phyloP scores from a whole-genome alignment of 176 grass and related monocot genomes.

The Bothriochloa decipiens region DNA sequence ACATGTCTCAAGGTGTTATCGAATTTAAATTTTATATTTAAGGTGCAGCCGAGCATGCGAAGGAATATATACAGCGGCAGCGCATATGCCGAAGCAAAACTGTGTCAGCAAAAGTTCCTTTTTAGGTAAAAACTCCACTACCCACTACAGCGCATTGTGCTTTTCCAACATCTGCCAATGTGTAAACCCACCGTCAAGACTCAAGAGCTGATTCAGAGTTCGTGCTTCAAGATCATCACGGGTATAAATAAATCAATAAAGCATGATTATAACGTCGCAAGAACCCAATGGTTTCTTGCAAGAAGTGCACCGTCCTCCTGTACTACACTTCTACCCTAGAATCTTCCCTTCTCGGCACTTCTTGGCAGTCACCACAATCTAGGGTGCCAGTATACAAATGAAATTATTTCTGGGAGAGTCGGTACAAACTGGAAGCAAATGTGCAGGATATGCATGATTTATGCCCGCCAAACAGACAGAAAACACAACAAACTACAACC shows the following conservation, averaged over 20 bases:
- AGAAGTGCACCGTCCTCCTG: slow-evolving; percentile 17
- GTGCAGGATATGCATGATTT: too few relatives aligned
- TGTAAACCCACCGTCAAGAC: not conserved
- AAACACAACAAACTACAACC: too few relatives aligned
- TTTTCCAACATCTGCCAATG: slow-evolving; percentile 11
- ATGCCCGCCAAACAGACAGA: too few relatives aligned
- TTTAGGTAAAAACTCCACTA: slow-evolving; percentile 19
- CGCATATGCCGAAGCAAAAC: not conserved
- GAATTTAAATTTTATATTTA: too few relatives aligned
- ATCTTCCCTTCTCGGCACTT: not conserved
- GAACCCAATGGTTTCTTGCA: slow-evolving; percentile 10
- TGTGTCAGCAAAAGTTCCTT: not conserved
- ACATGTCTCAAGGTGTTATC: too few relatives aligned
- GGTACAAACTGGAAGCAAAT: too few relatives aligned
- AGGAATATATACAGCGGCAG: too few relatives aligned
- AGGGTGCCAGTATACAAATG: not conserved
- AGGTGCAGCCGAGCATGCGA: not conserved
- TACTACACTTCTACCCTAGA: not conserved
- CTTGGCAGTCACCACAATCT: not conserved
- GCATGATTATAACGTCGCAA: not conserved
- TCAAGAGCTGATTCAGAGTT: not conserved
- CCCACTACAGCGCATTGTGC: not conserved
- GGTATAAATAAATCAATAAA: not conserved
- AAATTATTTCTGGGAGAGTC: too few relatives aligned
- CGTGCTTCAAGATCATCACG: not conserved